Evolutionary conservation across 768 basidiomycete species (phyloP), one percentile per base, ranked within the genome.

Genomic region (Lentinula boryana): DNA sequence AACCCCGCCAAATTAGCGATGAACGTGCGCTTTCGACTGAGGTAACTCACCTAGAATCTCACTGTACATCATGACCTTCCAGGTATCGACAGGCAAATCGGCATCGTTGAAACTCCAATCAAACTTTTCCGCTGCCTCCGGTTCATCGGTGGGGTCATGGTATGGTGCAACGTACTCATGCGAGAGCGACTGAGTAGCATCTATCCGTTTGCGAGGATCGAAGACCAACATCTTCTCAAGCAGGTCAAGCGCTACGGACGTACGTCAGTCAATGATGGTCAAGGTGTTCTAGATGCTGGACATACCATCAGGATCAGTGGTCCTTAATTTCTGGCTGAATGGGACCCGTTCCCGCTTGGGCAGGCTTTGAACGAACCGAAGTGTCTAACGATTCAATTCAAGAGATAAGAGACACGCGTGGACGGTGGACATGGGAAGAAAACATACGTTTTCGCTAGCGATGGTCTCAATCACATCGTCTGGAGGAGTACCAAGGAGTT

Each of bases 11-110:
- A 21, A 38, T 38, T 13, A 13, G 13, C 36, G 13, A 1, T 8
- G 13, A 38, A 38, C 36, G 13, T 38, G 13, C 35, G 10, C 13
- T 5, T 10, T 36, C n/a, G 8, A 23, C 60, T 27, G 27, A 27
- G 3, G 27, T 27, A 0, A 74, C 88, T 63, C 68, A 94, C 95
- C 94, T 12, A 98, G 80, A 64, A 98, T 98, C 75, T 99, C 96
- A 68, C 88, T 91, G 79, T 98, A 98, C 96, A 99, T 99, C 97
- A 99, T 99, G 70, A 97, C 96, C 76, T 98, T 98, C 97, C 97
- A 99, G 1, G 93, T 96, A 69, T 99, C 97, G 10, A 98, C 91
- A 0, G 97, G 97, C 49, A 99, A 80, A 72, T 99, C 97, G 18
- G 97, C 97, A 65, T 99, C 97, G 74, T 99, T 99, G 84, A 99